Evolutionary conservation across 257 asterid species (phyloP).

Genomic region (Echium plantagineum): DNA sequence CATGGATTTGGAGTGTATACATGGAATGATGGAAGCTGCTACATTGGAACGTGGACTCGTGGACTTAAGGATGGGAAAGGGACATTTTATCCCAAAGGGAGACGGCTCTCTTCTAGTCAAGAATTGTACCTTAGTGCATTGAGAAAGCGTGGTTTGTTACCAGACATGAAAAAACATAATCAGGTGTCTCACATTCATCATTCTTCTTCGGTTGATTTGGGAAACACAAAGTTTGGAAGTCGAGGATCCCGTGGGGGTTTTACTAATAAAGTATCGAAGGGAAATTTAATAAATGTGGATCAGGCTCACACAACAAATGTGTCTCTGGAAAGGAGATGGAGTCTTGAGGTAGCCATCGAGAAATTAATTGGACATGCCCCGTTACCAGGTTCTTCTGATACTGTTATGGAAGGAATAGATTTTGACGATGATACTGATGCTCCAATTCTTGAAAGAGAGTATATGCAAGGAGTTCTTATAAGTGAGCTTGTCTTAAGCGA

Average conservation of each 20-base stretch:
- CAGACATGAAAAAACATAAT: slow-evolving; percentile 57
- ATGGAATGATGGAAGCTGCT: slow-evolving; percentile 78
- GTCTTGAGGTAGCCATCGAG: slow-evolving; percentile 86
- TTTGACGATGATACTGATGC: slow-evolving; percentile 35
- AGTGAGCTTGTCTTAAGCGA: slow-evolving; percentile 61
- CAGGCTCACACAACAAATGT: slow-evolving; percentile 43
- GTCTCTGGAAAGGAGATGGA: slow-evolving; percentile 77
- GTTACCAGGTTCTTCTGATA: slow-evolving; percentile 37
- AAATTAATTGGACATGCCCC: slow-evolving; percentile 59
- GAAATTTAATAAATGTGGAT: slow-evolving; percentile 43
- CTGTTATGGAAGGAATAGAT: slow-evolving; percentile 31
- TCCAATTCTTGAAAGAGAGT: slow-evolving; percentile 85
- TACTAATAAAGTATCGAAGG: slow-evolving; percentile 32
- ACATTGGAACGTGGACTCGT: slow-evolving; percentile 80
- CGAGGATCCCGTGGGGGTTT: slow-evolving; percentile 31
- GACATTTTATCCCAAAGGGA: slow-evolving; percentile 76
- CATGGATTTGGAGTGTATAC: slow-evolving; percentile 84
- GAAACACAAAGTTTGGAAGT: slow-evolving; percentile 36
- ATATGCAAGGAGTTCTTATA: slow-evolving; percentile 91
- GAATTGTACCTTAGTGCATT: slow-evolving; percentile 68
- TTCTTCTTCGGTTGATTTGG: slow-evolving; percentile 43
- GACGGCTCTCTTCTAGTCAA: slow-evolving; percentile 53
- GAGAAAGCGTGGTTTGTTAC: slow-evolving; percentile 76
- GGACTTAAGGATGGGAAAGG: slow-evolving; percentile 98
- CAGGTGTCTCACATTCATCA: slow-evolving; percentile 71